phyloP scores from a whole-genome alignment of 305 asterid species.

The Fraxinus albicans region DNA sequence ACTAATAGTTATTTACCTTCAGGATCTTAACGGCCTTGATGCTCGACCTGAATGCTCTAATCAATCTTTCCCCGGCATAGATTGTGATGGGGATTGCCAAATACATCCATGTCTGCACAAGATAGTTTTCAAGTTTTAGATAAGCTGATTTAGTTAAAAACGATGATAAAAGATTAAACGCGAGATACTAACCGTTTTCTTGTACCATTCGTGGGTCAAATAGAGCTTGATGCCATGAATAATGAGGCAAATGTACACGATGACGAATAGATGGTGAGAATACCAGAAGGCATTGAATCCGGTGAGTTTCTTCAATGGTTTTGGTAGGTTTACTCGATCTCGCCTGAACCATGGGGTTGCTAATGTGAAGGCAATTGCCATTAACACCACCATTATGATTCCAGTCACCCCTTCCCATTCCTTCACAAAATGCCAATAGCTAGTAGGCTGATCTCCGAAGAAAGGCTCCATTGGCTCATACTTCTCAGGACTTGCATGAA shows the following conservation, averaged over 20 bases:
- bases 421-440: conserved; percentile 68
- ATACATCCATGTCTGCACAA: conserved; percentile 82
- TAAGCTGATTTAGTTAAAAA: neutral
- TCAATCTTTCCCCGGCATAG: conserved; percentile 66
- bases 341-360: conserved; percentile 83
- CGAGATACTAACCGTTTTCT: conserved; percentile 57
- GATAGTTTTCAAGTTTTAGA: neutral
- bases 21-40: conserved; percentile 70
- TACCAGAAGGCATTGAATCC: conserved; percentile 99
- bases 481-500: conserved; percentile 48
- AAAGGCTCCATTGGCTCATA: conserved; percentile 53
- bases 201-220: conserved; percentile 71
- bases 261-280: conserved; percentile 74
- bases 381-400: conserved; percentile 72
- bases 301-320: conserved; percentile 62
- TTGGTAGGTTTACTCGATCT: conserved; percentile 47
- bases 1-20: conserved; percentile 40
- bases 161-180: neutral
- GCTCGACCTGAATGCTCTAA: conserved; percentile 70
- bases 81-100: conserved; percentile 56
- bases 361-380: conserved; percentile 79
- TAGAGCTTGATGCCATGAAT: conserved; percentile 84
- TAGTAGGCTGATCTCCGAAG: conserved; percentile 67
- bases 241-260: conserved; percentile 68
- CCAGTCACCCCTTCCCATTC: conserved; percentile 84